Percentiles rank a stretch among this genome's conserved stretches.
Evolutionary conservation across 805 yeast species (phyloP).

Genomic region (Tetrapisispora fleetii): DNA sequence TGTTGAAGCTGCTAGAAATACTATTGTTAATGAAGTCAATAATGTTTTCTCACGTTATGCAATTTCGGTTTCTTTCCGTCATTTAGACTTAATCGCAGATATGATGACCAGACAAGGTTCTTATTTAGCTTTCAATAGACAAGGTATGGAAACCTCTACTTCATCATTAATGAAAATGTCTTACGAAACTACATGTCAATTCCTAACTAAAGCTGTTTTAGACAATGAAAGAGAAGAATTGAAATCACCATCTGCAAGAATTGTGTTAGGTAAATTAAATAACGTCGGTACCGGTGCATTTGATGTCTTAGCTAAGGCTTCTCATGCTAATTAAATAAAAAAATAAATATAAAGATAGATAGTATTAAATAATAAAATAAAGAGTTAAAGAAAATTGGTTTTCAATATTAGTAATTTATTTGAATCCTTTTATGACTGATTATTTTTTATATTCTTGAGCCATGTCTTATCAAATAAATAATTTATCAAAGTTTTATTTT

Average conservation of each 20-base stretch:
- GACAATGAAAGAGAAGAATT: constrained; percentile 83
- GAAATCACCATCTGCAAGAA: constrained; percentile 85
- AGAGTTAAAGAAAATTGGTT: not conserved
- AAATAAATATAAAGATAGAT: not conserved
- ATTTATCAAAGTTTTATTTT: too few species aligned
- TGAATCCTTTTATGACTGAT: too few species aligned
- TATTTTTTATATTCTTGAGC: too few species aligned
- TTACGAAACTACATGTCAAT: constrained; percentile 96
- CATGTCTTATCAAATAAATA: too few species aligned
- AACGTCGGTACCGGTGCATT: constrained; percentile 95
- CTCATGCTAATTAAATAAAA: constrained; percentile 8
- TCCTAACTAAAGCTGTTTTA: constrained; percentile 90
- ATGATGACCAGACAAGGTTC: constrained; percentile 99
- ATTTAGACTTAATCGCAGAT: constrained; percentile 93
- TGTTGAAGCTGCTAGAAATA: constrained; percentile 97
- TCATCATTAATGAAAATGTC: constrained; percentile 98
- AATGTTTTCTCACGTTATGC: constrained; percentile 96
- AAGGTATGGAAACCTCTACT: constrained; percentile 92
- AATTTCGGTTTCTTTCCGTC: constrained; percentile 84
- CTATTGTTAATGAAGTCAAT: constrained; percentile 91
- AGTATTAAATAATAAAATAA: not conserved
- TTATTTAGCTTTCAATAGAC: constrained; percentile 93
- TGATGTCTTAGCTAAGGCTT: constrained; percentile 50
- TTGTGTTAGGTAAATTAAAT: constrained; percentile 84
- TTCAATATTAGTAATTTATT: too few species aligned